phyloP scores from a whole-genome alignment of 2,329 filamentous ascomycete genomes.

The Penicillium nordicum region DNA sequence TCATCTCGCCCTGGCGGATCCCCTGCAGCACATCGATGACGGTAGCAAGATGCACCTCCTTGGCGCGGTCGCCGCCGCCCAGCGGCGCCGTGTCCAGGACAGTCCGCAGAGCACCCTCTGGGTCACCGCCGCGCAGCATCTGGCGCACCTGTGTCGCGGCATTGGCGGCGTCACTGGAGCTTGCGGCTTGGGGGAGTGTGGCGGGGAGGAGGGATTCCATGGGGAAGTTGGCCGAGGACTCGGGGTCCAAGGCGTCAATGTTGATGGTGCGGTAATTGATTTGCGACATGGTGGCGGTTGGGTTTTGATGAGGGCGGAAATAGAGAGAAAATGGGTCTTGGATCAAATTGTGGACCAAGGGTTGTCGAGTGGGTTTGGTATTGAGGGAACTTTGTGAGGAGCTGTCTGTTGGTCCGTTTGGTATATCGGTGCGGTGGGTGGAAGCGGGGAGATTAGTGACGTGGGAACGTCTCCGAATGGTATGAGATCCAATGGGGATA shows the following conservation, averaged over 20 bases:
- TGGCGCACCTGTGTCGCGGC: constrained; percentile 80
- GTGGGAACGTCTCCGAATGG: not conserved
- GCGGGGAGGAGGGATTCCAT: constrained; percentile 76
- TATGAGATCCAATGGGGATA: not conserved
- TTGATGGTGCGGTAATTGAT: constrained; percentile 83
- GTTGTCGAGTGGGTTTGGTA: not conserved
- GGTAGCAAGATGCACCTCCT: constrained; percentile 83
- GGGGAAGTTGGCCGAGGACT: constrained; percentile 89
- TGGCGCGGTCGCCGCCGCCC: constrained; percentile 48
- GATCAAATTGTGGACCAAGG: not conserved
- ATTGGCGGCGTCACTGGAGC: constrained; percentile 72
- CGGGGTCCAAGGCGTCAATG: constrained; percentile 85
- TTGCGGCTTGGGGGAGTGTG: constrained; percentile 63
- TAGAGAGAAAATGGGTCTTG: not conserved
- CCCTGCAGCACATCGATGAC: constrained; percentile 92
- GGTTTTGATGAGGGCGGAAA: not conserved
- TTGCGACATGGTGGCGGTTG: constrained; percentile 38
- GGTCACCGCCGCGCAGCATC: constrained; percentile 79
- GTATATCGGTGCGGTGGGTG: constrained; percentile 14
- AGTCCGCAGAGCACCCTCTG: constrained; percentile 78
- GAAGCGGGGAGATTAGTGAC: constrained; percentile 17
- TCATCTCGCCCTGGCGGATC: constrained; percentile 96
- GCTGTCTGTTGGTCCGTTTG: not conserved
- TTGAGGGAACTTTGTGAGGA: not conserved
- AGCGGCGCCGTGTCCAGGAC: constrained; percentile 82